Base-by-base conservation (phyloP, 371 early-diverging fungal species). In the Rhizopus arrhizus region DNA sequence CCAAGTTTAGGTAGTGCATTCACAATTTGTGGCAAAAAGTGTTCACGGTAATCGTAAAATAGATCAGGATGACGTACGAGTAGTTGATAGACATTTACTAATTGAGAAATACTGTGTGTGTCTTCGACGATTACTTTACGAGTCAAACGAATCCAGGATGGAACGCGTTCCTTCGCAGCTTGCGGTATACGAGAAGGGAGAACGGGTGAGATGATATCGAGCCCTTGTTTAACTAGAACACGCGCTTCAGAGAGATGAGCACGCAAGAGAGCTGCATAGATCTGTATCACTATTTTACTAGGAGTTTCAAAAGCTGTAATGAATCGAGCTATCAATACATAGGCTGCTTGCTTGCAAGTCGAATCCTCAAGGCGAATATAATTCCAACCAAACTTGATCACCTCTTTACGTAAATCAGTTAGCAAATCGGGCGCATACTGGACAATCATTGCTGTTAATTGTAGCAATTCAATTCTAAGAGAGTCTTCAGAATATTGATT, bases 381-480 rank as follows among this genome's bases (percentile, higher is more conserved):
- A 49, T 85, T 87, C 96, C 97, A 99, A 0, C 93, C 96, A 77
- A 93, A 95, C 61, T 94, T 95, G 69, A 97, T 94, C 4, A 98
- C 87, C 58, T 95, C 94, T 70, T 95, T 95, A 32, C 94, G 83
- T n/a, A 83, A 73, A 59, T 95, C 95, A 16, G 83, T 85, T 38
- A 96, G 82, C 3, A 89, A 74, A 6, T 80, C 75, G 0, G 94
- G 91, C 0, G 89, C 91, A 66, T 88, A 87, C 62, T 93, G 93
- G 0, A 97, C 87, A 35, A 97, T 82, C 59, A 96, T 84, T 2
- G 94, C 86, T 0, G 95, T 93, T 66, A 97, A 78, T 72, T 97
- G 99, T 16, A 98, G 78, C 4, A 97, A 73, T 69, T 96, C 97
- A 13, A 96, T 90, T 43, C 88, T 82, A 35, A 97, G 70, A 1